Base-by-base conservation (phyloP, 2,329 filamentous ascomycete species). In the Penicillium vulpinum region DNA sequence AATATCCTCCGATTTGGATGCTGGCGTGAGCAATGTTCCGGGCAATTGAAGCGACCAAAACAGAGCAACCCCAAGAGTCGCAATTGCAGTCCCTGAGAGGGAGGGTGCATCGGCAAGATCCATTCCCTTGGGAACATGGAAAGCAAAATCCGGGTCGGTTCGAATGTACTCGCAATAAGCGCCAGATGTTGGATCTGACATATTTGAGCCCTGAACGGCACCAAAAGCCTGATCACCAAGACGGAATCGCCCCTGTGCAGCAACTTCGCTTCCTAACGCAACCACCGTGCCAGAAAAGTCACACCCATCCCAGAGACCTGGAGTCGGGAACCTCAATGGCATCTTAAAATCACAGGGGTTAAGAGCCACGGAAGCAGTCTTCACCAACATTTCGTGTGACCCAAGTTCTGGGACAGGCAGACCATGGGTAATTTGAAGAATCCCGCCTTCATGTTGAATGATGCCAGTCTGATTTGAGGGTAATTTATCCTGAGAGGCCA, bases 221-320 rank as follows among this genome's bases (percentile, higher is more conserved):
- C 76, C 77, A 16, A 67, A 70, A 5, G 77, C 72, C 6, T 64
- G 64, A 57, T 77, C 74, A 18, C 76, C 75, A 2, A 70, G 51
- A 22, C 54, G 46, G 16, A 72, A 67, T 18, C 51, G 52, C 10
- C 57, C 55, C 7, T 57, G 18, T 8, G 43, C 51, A 5, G 54
- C 59, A 8, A 40, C 63, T 21, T 60, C 47, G 9, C 46, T 57
- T 10, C 67, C 66, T 1, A 65, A 5, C 1, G 63, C 63, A 21
- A 69, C 64, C 10, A 74, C 68, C 0, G 51, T 66, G 5, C 67
- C 67, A 5, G 62, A 56, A 41, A 60, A 69, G 51, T 75, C 73
- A 56, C 66, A 69, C 8, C 73, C 72, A 29, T 63, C 52, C 29
- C 68, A 64, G 0, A 65, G 64, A 1, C 63, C 64, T 3, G 56